phyloP scores from a whole-genome alignment of 257 asterid genomes.

The Petrea volubilis region DNA sequence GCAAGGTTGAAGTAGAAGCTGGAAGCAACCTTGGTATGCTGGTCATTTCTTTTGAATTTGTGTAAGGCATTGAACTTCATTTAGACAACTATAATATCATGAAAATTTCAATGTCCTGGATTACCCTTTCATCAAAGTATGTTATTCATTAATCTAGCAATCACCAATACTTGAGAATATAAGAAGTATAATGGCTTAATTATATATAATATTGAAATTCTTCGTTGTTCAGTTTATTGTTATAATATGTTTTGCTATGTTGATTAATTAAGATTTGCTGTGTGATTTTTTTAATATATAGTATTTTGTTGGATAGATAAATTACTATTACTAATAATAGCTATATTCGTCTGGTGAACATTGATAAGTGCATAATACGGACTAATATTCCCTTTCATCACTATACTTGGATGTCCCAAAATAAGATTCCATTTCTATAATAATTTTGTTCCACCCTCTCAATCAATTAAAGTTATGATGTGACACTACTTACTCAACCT shows the following conservation, averaged over 20 bases:
- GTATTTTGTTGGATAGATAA: background rate
- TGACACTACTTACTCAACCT: too few relatives aligned
- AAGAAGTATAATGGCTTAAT: background rate
- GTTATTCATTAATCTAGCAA: background rate
- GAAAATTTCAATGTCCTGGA: background rate
- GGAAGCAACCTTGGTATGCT: background rate
- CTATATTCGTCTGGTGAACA: background rate
- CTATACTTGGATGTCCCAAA: too few relatives aligned
- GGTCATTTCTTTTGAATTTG: background rate
- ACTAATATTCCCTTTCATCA: too few relatives aligned
- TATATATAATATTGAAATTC: too few relatives aligned
- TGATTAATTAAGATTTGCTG: background rate
- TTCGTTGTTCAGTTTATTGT: background rate
- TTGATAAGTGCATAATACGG: background rate
- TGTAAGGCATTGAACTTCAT: constrained; percentile 8
- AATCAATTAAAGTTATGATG: too few relatives aligned
- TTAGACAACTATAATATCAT: background rate
- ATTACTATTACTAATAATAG: background rate
- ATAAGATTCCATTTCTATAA: too few relatives aligned
- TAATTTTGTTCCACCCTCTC: too few relatives aligned
- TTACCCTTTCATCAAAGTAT: background rate
- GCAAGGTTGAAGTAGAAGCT: background rate
- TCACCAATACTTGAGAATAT: background rate
- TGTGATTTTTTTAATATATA: background rate
- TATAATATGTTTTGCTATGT: background rate